phyloP scores from a whole-genome alignment of 768 basidiomycete species.

The Tricholoma matsutake region DNA sequence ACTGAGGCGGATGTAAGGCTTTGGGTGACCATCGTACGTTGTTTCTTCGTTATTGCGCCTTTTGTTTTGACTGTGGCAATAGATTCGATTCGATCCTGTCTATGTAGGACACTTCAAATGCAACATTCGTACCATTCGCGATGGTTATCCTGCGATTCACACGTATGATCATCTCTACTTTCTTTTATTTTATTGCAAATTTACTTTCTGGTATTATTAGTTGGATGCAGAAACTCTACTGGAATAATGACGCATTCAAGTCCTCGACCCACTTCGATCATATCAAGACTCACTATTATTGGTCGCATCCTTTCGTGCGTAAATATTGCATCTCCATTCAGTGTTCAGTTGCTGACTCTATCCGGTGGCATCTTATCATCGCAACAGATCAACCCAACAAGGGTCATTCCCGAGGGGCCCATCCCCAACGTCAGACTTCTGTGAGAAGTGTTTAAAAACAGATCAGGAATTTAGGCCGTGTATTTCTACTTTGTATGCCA shows the following conservation, averaged over 20 bases:
- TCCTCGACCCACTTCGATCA: conserved; percentile 87
- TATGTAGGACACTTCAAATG: conserved; percentile 95
- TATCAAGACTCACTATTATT: conserved; percentile 76
- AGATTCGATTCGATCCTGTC: conserved; percentile 88
- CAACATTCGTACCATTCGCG: conserved; percentile 81
- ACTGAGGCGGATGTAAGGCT: conserved; percentile 87
- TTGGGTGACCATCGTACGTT: conserved; percentile 86
- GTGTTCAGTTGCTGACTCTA: neutral
- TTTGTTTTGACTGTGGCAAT: neutral
- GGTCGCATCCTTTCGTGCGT: conserved; percentile 50
- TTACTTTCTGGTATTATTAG: conserved; percentile 29
- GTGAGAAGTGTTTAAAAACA: conserved; percentile 22
- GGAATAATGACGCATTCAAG: conserved; percentile 86
- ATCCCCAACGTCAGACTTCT: conserved; percentile 64
- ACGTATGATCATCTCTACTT: conserved; percentile 31
- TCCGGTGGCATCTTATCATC: conserved; percentile 2
- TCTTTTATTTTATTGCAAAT: neutral
- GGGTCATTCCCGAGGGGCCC: conserved; percentile 77
- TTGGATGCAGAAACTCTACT: conserved; percentile 88
- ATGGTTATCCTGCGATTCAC: conserved; percentile 84
- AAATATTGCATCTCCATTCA: neutral
- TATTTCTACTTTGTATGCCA: neutral
- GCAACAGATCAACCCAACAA: conserved; percentile 70
- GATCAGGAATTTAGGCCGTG: neutral
- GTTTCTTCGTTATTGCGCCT: neutral